Evolutionary conservation across 345 rosid species (phyloP).

Genomic region (Rhodamnia rubescens): DNA sequence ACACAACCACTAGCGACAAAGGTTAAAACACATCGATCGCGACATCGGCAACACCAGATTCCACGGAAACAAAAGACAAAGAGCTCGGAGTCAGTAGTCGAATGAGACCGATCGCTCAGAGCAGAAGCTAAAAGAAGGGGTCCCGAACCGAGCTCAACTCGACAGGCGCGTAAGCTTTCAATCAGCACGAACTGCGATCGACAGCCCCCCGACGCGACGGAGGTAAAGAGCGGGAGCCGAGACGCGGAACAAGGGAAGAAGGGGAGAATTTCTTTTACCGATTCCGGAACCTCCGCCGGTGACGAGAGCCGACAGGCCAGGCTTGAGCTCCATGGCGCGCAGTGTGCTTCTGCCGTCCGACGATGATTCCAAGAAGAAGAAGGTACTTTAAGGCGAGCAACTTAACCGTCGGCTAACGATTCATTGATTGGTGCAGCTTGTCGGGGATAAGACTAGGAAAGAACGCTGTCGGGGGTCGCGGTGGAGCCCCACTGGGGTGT

Average conservation of each 20-base stretch:
- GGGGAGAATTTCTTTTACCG: slow-evolving; percentile 23
- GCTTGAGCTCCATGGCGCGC: slow-evolving; percentile 61
- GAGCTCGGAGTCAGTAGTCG: background rate
- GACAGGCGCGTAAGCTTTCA: too few species aligned
- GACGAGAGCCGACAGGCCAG: slow-evolving; percentile 82
- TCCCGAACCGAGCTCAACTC: too few species aligned
- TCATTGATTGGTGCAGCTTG: background rate
- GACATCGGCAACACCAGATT: background rate
- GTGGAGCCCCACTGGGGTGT: background rate
- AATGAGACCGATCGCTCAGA: background rate
- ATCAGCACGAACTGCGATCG: background rate
- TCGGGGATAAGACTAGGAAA: background rate
- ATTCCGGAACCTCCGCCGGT: slow-evolving; percentile 93
- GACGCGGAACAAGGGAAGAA: background rate
- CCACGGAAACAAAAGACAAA: background rate
- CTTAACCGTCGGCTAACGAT: background rate
- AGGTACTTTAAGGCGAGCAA: background rate
- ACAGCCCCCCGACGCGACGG: background rate
- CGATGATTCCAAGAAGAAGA: background rate
- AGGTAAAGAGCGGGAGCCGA: background rate
- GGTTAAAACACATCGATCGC: background rate
- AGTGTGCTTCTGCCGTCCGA: background rate
- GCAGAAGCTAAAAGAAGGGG: background rate
- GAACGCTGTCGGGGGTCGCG: background rate
- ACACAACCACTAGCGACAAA: background rate